Evolutionary conservation across 257 asterid genomes (phyloP).

Genomic region (Rehmannia glutinosa): DNA sequence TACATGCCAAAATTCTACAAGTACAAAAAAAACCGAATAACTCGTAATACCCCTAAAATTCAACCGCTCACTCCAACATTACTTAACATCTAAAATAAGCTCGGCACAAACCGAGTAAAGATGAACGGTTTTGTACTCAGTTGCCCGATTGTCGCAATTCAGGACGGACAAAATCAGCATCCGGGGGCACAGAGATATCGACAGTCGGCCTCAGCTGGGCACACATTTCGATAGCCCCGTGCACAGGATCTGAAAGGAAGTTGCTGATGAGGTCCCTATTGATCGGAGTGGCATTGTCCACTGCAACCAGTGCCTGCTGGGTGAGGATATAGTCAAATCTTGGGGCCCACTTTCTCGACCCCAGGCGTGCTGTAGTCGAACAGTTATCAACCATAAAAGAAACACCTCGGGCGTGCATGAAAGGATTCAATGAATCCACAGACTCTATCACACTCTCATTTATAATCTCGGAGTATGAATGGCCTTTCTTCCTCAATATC

Average conservation of each 20-base stretch:
- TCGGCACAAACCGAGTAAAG: conserved; percentile 13
- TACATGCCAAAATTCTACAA: conserved; percentile 4
- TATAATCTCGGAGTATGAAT: conserved; percentile 89
- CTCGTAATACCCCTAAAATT: no score
- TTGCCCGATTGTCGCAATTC: conserved; percentile 64
- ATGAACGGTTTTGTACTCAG: no score
- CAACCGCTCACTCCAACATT: no score
- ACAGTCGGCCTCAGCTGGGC: conserved; percentile 93
- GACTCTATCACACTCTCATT: conserved; percentile 88
- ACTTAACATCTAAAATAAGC: conserved; percentile 10
- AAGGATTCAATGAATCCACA: conserved; percentile 90
- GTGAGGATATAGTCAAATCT: conserved; percentile 83
- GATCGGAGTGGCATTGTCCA: conserved; percentile 58
- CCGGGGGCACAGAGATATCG: conserved; percentile 82
- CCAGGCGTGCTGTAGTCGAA: conserved; percentile 89
- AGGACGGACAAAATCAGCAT: conserved; percentile 95
- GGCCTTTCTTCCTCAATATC: conserved; percentile 91
- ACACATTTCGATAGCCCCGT: conserved; percentile 79
- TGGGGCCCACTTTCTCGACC: conserved; percentile 97
- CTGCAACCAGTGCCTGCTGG: conserved; percentile 88
- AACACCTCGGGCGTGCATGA: conserved; percentile 99
- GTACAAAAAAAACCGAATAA: no score
- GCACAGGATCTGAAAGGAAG: conserved; percentile 82
- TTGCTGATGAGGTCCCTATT: conserved; percentile 79
- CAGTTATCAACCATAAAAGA: conserved; percentile 98